A percentile compares a stretch with the other conserved stretches of the same genome.
Evolutionary conservation across 176 grass and related monocot species (phyloP).

Genomic region (Melocanna baccifera): DNA sequence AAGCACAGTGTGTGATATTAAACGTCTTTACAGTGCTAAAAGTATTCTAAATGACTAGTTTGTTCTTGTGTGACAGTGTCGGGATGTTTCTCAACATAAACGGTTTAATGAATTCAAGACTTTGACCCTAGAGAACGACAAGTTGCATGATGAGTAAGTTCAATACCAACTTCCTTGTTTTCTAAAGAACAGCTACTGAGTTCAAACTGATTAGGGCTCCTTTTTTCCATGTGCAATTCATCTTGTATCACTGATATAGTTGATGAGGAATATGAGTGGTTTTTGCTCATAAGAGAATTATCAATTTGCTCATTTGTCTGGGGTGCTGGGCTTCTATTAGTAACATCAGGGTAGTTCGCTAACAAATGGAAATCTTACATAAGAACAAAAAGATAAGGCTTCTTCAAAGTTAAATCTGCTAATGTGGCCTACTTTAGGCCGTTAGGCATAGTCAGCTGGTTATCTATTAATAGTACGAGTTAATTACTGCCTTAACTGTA

Average conservation of each 20-base stretch:
- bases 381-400: not conserved
- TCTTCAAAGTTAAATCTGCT: constrained; percentile 10
- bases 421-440: not conserved
- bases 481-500: not conserved
- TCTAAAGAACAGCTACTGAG: not conserved
- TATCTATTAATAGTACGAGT: not conserved
- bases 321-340: not conserved
- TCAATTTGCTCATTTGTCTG: not conserved
- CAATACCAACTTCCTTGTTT: constrained; percentile 8
- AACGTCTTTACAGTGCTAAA: constrained; percentile 15
- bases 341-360: not conserved
- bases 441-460: not conserved
- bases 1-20: not conserved
- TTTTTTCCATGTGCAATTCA: not conserved
- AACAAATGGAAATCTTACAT: constrained; percentile 13
- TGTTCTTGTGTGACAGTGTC: constrained; percentile 9
- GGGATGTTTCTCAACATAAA: constrained; percentile 44
- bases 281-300: constrained; percentile 1
- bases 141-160: constrained; percentile 65
- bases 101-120: constrained; percentile 44
- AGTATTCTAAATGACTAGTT: not conserved
- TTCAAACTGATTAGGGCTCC: not conserved
- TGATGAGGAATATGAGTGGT: constrained; percentile 13
- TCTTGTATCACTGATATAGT: constrained; percentile 12
- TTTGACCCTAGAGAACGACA: constrained; percentile 69